Evolutionary conservation across 345 rosid species (phyloP).

Genomic region (Viola odorata): DNA sequence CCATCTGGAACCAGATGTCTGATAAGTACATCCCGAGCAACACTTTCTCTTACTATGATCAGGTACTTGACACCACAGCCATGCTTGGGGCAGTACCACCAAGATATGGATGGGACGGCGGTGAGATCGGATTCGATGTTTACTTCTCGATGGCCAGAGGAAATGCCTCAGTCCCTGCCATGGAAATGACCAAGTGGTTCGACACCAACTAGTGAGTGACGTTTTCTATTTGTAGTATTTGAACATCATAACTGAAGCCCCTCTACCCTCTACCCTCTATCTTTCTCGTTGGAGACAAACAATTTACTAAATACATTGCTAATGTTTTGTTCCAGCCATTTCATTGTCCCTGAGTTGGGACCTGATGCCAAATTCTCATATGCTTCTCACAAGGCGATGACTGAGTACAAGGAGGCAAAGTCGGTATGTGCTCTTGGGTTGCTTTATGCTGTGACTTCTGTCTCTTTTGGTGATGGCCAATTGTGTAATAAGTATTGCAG

Average conservation of each 20-base stretch:
- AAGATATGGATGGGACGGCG: constrained; percentile 73
- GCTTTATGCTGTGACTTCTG: neutral
- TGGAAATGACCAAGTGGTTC: constrained; percentile 99
- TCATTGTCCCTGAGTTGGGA: constrained; percentile 93
- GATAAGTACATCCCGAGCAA: constrained; percentile 86
- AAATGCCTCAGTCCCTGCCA: constrained; percentile 89
- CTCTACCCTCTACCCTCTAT: too few species aligned
- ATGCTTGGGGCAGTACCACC: constrained; percentile 98
- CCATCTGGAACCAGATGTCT: constrained; percentile 95
- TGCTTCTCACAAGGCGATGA: constrained; percentile 91
- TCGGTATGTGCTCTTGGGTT: constrained; percentile 36
- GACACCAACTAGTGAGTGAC: constrained; percentile 98
- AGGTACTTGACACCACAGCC: constrained; percentile 83
- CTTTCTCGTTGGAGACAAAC: too few species aligned
- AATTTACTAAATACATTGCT: too few species aligned
- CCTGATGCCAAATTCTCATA: constrained; percentile 86
- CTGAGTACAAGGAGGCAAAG: constrained; percentile 94
- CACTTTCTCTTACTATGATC: constrained; percentile 88
- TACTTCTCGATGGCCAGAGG: constrained; percentile 99
- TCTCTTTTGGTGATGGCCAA: neutral
- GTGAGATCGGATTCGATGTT: constrained; percentile 76
- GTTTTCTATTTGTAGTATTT: neutral
- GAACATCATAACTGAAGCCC: too few species aligned
- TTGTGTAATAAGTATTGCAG: neutral
- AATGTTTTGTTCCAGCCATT: constrained; percentile 49